Evolutionary conservation across 768 basidiomycete genomes (phyloP).

Genomic region (Hygrophoropsis aurantiaca): DNA sequence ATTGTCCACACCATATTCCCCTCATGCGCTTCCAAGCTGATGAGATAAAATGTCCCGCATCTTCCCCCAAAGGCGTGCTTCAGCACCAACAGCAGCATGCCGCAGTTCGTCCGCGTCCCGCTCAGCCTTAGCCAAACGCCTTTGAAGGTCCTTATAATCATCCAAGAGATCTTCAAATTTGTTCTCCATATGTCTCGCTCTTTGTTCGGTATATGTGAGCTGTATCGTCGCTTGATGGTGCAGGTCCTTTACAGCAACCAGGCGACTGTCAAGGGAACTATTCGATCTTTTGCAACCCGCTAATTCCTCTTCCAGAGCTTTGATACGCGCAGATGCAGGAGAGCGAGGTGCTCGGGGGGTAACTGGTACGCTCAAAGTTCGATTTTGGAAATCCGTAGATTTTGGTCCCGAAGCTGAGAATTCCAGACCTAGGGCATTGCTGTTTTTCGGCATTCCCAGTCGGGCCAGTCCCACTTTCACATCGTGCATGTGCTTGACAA

Average conservation of each 20-base stretch:
- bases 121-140: slow-evolving; percentile 21
- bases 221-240: slow-evolving; percentile 3
- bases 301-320: slow-evolving; percentile 25
- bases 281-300: slow-evolving; percentile 10
- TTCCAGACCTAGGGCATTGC: slow-evolving; percentile 26
- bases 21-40: slow-evolving; percentile 15
- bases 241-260: slow-evolving; percentile 13
- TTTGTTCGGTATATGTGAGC: background rate
- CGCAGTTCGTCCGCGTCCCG: slow-evolving; percentile 14
- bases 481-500: background rate
- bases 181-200: background rate
- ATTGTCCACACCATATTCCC: background rate
- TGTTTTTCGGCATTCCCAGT: slow-evolving; percentile 9
- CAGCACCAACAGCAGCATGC: slow-evolving; percentile 12
- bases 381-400: background rate
- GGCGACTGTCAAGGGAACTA: slow-evolving; percentile 16
- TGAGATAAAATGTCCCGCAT: slow-evolving; percentile 30
- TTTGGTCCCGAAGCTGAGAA: slow-evolving; percentile 12
- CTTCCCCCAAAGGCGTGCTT: slow-evolving; percentile 25
- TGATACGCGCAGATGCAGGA: slow-evolving; percentile 11
- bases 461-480: no score
- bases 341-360: slow-evolving; percentile 1
- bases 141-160: background rate
- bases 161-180: background rate
- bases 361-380: background rate